Conservation (phyloP, 306 rosid species). For the Amphicarpaea edgeworthii region DNA sequence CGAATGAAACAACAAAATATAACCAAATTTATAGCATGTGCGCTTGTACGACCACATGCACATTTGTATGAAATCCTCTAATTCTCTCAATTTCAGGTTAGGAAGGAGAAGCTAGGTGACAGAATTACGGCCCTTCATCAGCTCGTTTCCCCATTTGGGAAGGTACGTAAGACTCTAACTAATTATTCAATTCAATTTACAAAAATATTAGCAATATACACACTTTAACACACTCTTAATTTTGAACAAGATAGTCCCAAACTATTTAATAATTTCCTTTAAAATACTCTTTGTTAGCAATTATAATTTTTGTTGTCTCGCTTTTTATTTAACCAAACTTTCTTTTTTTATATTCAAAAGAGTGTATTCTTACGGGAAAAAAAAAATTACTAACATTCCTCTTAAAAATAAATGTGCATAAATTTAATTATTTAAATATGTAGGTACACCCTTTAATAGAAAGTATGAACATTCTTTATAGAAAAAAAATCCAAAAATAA, state of each 20-base stretch:
- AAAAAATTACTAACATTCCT: too few species aligned
- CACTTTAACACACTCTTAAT: neutral
- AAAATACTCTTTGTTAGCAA: too few species aligned
- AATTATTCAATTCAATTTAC: conserved; percentile 17
- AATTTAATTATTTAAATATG: neutral
- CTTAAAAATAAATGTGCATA: neutral
- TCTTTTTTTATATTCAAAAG: too few species aligned
- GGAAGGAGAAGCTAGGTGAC: conserved; percentile 99
- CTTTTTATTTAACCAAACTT: too few species aligned
- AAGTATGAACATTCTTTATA: neutral
- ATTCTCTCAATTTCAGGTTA: conserved; percentile 72
- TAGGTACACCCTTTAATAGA: neutral
- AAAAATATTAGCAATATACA: neutral
- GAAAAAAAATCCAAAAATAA: conserved; percentile 25
- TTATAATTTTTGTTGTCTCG: too few species aligned
- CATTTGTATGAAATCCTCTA: conserved; percentile 30
- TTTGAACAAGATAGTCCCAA: too few species aligned
- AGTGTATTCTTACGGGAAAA: too few species aligned
- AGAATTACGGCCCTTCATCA: conserved; percentile 98
- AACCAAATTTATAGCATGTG: conserved; percentile 52
- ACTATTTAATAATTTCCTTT: too few species aligned
- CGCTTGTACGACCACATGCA: conserved; percentile 49
- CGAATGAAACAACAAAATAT: conserved; percentile 51
- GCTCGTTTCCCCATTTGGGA: conserved; percentile 98
- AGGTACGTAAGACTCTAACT: conserved; percentile 71